Percentiles rank a stretch among this genome's conserved stretches.
Evolutionary conservation across 306 rosid genomes (phyloP).

Genomic region (Acacia melanoxylon): DNA sequence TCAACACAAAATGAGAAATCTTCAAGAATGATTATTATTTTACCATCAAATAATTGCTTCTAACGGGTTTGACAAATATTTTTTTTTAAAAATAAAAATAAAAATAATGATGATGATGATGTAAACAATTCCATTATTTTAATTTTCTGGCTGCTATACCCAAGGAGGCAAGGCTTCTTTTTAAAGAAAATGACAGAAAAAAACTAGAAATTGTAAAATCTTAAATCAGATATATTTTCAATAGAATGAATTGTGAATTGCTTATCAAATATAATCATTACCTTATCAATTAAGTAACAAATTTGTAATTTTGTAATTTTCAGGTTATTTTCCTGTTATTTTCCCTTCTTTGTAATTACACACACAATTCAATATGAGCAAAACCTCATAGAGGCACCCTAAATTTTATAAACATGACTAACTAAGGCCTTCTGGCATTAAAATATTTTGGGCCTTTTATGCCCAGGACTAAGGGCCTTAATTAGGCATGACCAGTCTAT

Average conservation of each 20-base stretch:
- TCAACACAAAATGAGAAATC: background rate
- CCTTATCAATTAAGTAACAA: no score
- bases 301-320: no score
- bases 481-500: background rate
- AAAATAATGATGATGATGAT: background rate
- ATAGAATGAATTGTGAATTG: no score
- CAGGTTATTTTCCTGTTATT: no score
- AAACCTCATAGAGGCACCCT: background rate
- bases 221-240: accelerated
- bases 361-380: background rate
- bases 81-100: background rate
- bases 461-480: background rate
- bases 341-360: background rate
- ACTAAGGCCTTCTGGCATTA: no score
- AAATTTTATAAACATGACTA: background rate
- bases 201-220: no score
- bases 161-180: background rate
- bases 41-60: background rate
- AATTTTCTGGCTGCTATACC: background rate
- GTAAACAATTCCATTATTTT: background rate
- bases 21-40: background rate
- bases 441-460: background rate
- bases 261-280: background rate
- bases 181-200: no score
- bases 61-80: background rate